These are phyloP conservation scores for Solanum rostratum DNA, from an alignment of 257 asterid genomes.

Conservation along the genomic window DNA sequence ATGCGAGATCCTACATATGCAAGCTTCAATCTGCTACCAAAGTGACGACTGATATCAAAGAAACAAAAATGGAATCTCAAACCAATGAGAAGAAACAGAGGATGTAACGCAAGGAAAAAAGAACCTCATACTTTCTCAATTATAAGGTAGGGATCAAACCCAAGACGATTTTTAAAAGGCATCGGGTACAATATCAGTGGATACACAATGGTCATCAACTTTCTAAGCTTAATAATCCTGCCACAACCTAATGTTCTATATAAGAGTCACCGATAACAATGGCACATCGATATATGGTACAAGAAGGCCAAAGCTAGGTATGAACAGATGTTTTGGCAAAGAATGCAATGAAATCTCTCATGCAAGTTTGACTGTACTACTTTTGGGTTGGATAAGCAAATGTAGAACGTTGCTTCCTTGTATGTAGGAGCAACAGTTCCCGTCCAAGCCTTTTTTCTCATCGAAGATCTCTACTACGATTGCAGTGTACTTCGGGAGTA, in stretches of 20 bases:
- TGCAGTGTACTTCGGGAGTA: conserved; percentile 33
- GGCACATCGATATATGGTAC: neutral
- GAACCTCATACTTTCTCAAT: neutral
- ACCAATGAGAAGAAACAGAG: neutral
- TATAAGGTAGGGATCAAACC: neutral
- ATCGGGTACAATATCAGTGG: neutral
- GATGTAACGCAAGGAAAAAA: neutral
- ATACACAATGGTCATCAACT: neutral
- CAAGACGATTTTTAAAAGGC: too few species aligned
- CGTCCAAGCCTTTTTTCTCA: neutral
- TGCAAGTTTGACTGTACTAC: neutral
- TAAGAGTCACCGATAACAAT: neutral
- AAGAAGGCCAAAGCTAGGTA: neutral
- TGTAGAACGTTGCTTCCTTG: neutral
- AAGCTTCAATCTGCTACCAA: neutral
- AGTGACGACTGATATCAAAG: too few species aligned
- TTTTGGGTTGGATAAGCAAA: neutral
- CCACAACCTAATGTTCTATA: neutral
- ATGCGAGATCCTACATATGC: neutral
- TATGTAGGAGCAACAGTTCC: neutral
- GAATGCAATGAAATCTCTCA: neutral
- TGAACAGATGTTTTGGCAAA: neutral
- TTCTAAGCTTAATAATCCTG: neutral
- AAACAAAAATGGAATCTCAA: neutral
- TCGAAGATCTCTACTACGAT: conserved; percentile 15